Percentiles rank a stretch among this genome's conserved stretches.
Conservation (phyloP, 2,329 filamentous ascomycete species). For the Alternaria gaisen region DNA sequence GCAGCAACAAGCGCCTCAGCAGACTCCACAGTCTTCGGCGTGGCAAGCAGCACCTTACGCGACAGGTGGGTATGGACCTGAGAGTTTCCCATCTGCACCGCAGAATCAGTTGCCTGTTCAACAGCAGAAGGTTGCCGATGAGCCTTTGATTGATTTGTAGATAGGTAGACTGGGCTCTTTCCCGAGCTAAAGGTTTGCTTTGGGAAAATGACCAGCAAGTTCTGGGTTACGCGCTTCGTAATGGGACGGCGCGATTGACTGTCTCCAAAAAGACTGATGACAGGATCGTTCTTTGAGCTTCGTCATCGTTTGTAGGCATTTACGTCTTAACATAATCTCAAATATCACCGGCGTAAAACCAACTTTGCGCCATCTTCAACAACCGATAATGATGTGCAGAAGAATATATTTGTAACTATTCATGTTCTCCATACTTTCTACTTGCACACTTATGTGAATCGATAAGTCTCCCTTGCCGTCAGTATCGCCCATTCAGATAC, state of each 20-base stretch:
- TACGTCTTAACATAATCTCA: not conserved
- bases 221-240: not conserved
- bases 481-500: not conserved
- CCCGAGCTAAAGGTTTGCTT: not conserved
- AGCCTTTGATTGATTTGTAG: slow-evolving; percentile 81
- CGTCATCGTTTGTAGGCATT: not conserved
- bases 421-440: not conserved
- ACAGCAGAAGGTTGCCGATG: slow-evolving; percentile 68
- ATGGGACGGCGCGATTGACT: not conserved
- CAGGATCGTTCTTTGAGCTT: not conserved
- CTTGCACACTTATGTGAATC: not conserved
- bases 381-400: not conserved
- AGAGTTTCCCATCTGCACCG: slow-evolving; percentile 70
- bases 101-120: slow-evolving; percentile 62
- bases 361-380: not conserved
- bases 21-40: slow-evolving; percentile 37
- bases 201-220: not conserved
- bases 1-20: slow-evolving; percentile 46
- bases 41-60: slow-evolving; percentile 52
- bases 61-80: slow-evolving; percentile 53
- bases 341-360: not conserved
- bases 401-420: not conserved
- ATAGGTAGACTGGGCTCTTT: not conserved
- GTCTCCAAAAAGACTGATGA: not conserved
- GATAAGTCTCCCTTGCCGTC: not conserved